A percentile compares a stretch with the other conserved stretches of the same genome.
These are phyloP conservation scores for Paecilomyces variotii DNA, from an alignment of 2,329 filamentous ascomycete genomes.

Conservation along the genomic window DNA sequence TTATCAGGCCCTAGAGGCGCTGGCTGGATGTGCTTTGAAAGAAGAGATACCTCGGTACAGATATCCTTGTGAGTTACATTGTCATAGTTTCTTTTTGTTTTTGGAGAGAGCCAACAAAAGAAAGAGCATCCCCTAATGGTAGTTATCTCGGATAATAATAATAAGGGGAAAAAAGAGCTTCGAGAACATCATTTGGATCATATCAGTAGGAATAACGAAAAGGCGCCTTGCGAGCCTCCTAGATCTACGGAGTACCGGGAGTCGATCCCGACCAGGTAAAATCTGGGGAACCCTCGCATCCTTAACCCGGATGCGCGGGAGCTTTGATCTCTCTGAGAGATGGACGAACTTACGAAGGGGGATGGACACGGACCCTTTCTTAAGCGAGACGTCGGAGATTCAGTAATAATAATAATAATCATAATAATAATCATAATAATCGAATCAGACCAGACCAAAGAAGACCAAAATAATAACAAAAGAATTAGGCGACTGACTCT, in stretches of 20 bases:
- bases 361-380: too few species aligned
- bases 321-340: background rate
- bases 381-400: background rate
- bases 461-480: too few species aligned
- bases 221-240: too few species aligned
- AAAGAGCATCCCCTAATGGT: background rate
- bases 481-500: too few species aligned
- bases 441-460: too few species aligned
- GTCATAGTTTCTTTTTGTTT: background rate
- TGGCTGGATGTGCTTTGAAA: background rate
- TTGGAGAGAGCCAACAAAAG: background rate
- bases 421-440: too few species aligned
- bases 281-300: background rate
- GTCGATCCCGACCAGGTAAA: background rate
- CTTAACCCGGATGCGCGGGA: background rate
- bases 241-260: background rate
- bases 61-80: background rate
- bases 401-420: background rate
- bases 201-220: background rate
- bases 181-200: background rate
- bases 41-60: background rate
- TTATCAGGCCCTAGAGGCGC: background rate
- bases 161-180: background rate
- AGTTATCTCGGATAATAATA: background rate
- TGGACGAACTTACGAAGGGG: background rate